These are phyloP conservation scores for Oxyria digyna DNA, from an alignment of 148 eudicot species.

Conservation along the genomic window DNA sequence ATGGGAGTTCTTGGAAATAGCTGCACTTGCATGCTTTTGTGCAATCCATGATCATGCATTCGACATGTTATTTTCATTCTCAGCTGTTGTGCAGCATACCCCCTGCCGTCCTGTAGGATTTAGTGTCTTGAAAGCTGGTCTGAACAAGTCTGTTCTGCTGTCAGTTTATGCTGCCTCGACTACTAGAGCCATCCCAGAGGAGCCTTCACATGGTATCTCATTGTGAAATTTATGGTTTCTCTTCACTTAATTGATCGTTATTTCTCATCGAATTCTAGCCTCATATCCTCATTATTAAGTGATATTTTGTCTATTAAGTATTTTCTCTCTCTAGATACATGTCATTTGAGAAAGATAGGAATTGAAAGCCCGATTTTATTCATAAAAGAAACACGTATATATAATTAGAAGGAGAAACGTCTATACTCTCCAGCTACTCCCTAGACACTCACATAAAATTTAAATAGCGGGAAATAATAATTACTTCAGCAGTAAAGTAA, in stretches of 20 bases:
- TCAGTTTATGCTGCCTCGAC: conserved; percentile 75
- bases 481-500: too few species aligned
- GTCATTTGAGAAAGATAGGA: too few species aligned
- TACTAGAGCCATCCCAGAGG: conserved; percentile 29
- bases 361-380: too few species aligned
- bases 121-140: conserved; percentile 91
- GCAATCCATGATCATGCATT: conserved; percentile 90
- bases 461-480: too few species aligned
- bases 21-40: conserved; percentile 88
- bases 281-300: neutral
- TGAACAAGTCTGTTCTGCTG: conserved; percentile 87
- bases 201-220: conserved; percentile 56
- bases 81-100: conserved; percentile 87
- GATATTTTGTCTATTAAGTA: neutral
- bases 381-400: too few species aligned
- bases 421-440: too few species aligned
- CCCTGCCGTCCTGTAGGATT: conserved; percentile 92
- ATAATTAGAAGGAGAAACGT: too few species aligned
- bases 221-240: conserved; percentile 1
- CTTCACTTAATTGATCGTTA: neutral
- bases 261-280: neutral
- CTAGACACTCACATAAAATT: too few species aligned
- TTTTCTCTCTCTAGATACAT: neutral
- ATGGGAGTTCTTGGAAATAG: conserved; percentile 82
- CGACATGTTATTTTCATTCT: conserved; percentile 82